Conservation (phyloP, 352 stramenopile species). For the Globisporangium takayamanum region DNA sequence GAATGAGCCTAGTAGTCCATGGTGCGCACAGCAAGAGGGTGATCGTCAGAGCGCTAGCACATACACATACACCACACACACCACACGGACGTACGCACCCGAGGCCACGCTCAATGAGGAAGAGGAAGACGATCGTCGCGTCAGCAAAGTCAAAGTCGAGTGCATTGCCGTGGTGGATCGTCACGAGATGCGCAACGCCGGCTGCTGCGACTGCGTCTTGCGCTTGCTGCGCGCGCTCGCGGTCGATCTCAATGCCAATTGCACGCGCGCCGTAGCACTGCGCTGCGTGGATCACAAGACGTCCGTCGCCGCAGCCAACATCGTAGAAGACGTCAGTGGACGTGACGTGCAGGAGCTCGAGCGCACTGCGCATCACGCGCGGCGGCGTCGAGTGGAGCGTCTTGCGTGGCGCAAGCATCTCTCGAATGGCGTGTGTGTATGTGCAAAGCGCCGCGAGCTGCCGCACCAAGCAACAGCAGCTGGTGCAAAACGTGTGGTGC, state of each 20-base stretch:
- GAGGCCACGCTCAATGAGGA: constrained; percentile 69
- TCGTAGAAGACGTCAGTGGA: constrained; percentile 61
- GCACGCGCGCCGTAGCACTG: constrained; percentile 37
- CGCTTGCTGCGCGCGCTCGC: constrained; percentile 28
- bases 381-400: constrained; percentile 76
- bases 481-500: neutral
- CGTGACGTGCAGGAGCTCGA: constrained; percentile 38
- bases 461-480: neutral
- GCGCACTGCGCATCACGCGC: constrained; percentile 44
- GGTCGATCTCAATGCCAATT: constrained; percentile 65
- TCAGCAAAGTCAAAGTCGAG: constrained; percentile 59
- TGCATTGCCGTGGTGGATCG: constrained; percentile 60
- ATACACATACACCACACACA: neutral
- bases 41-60: neutral
- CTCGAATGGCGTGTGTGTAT: neutral
- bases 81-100: constrained; percentile 24
- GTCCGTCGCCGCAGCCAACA: constrained; percentile 72
- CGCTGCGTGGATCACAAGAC: constrained; percentile 59
- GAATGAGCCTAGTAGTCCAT: constrained; percentile 32
- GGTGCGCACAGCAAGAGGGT: neutral
- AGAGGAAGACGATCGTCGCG: constrained; percentile 73
- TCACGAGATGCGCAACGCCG: constrained; percentile 45
- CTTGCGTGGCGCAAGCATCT: constrained; percentile 72
- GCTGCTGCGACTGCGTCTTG: constrained; percentile 14
- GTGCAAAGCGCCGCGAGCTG: neutral